Base-by-base conservation (phyloP, 352 stramenopile species). In the Phytopythium sindhum region DNA sequence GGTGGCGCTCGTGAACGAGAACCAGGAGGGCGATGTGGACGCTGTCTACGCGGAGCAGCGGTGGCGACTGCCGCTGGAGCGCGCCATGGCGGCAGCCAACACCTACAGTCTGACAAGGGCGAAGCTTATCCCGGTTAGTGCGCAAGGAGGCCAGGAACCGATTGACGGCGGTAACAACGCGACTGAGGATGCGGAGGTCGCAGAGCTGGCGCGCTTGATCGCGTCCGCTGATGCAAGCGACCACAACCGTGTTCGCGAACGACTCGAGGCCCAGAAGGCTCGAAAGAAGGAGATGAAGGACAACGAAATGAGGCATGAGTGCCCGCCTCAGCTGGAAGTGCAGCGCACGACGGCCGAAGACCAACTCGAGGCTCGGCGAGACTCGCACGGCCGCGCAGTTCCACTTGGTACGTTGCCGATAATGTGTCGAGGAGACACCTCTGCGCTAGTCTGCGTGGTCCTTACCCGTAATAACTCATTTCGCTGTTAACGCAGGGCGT, bases 351-450 rank as follows among this genome's bases (percentile, higher is more conserved):
- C 69, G 2, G 52, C 61, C 35, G 70, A 77, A 31, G 63, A 77
- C 41, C 66, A 55, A 19, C 48, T 77, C 7, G 70, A 77, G 53
- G 65, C 72, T 51, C 66, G 70, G 29, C 60, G 67, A 4, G 67
- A 77, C 31, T 69, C 29, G 0, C 33, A 60, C 39, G 63, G 70
- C 19, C 29, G 66, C 26, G 60, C 70, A 58, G 57, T 72, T 51
- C 29, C 63, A 11, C 63, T 44, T 28, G 63, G 70, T 74, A 26
- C 41, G 70, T 56, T 35, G 31, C 31, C 4, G 31, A 8, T 35
- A 8, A 8, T 35, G 31, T 3, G 8, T 35, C n/a, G n/a, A n/a
- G n/a, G n/a, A n/a, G n/a, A n/a, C n/a, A n/a, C n/a, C n/a, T n/a
- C n/a, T n/a, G n/a, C n/a, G n/a, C n/a, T n/a, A n/a, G n/a, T n/a